Evolutionary conservation across 108 stramenopile species (phyloP).

Genomic region (Cyclotella sp.): DNA sequence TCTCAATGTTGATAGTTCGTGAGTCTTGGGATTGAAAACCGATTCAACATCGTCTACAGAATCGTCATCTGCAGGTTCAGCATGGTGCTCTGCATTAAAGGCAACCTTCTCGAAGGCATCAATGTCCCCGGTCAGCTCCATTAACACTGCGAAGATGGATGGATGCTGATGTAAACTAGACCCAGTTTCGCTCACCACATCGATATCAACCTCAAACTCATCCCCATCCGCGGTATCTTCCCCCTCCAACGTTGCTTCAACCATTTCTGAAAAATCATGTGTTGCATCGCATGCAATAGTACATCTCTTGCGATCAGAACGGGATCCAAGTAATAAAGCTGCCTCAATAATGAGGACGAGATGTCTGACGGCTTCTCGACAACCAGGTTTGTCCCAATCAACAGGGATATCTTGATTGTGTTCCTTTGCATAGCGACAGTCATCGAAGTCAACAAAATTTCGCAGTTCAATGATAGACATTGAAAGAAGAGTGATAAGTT

Average conservation of each 20-base stretch:
- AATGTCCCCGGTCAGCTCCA: conserved; percentile 85
- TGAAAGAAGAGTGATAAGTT: conserved; percentile 56
- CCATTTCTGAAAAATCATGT: conserved; percentile 43
- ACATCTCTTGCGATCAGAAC: conserved; percentile 49
- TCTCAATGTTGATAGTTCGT: conserved; percentile 75
- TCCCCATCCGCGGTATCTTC: conserved; percentile 26
- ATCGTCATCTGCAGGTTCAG: conserved; percentile 33
- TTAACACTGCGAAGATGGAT: conserved; percentile 65
- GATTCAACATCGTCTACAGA: conserved; percentile 28
- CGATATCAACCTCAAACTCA: conserved; percentile 55
- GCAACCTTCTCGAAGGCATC: conserved; percentile 67
- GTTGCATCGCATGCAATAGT: conserved; percentile 10
- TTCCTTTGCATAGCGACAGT: conserved; percentile 48
- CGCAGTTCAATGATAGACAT: conserved; percentile 71
- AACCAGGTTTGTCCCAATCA: conserved; percentile 71
- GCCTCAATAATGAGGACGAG: conserved; percentile 83
- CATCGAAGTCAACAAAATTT: conserved; percentile 66
- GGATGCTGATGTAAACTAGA: conserved; percentile 25
- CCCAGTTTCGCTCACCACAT: conserved; percentile 33
- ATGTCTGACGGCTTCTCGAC: conserved; percentile 64
- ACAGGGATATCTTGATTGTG: conserved; percentile 54
- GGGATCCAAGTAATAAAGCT: conserved; percentile 67
- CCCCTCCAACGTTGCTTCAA: conserved; percentile 36
- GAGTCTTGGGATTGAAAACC: conserved; percentile 47
- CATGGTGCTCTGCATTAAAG: conserved; percentile 28